phyloP scores from a whole-genome alignment of 129 eudicot genomes.

The Centrapalus pauciflorus region DNA sequence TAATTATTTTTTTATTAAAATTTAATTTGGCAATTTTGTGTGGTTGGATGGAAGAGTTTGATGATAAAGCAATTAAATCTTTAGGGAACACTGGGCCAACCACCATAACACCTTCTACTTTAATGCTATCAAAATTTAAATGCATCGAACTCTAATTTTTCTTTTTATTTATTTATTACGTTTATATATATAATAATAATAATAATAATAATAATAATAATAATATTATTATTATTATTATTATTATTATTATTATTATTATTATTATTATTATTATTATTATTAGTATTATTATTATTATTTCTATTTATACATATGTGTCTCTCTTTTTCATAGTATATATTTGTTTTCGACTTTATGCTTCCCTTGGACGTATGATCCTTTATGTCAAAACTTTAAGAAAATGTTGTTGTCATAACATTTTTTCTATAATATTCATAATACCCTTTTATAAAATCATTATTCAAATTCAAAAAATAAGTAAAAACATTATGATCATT shows the following conservation, averaged over 20 bases:
- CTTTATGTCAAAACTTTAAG: constrained; percentile 6
- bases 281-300: no score
- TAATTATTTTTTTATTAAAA: not conserved
- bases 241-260: no score
- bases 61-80: constrained; percentile 53
- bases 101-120: constrained; percentile 32
- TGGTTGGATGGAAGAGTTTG: constrained; percentile 46
- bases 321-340: constrained; percentile 17
- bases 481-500: no score
- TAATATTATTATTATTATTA: no score
- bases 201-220: no score
- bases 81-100: constrained; percentile 39
- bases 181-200: not conserved
- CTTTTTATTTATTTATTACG: not conserved
- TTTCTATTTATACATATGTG: not conserved
- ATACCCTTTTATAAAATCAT: no score
- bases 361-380: constrained; percentile 5
- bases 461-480: no score
- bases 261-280: no score
- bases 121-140: constrained; percentile 5
- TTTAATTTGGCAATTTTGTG: constrained; percentile 22
- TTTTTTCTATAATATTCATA: no score
- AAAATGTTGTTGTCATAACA: constrained; percentile 23
- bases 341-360: constrained; percentile 14
- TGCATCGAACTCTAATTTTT: not conserved